Evolutionary conservation across 805 yeast species (phyloP), one percentile per base, ranked within the genome.

Genomic region (Lachancea cidri): DNA sequence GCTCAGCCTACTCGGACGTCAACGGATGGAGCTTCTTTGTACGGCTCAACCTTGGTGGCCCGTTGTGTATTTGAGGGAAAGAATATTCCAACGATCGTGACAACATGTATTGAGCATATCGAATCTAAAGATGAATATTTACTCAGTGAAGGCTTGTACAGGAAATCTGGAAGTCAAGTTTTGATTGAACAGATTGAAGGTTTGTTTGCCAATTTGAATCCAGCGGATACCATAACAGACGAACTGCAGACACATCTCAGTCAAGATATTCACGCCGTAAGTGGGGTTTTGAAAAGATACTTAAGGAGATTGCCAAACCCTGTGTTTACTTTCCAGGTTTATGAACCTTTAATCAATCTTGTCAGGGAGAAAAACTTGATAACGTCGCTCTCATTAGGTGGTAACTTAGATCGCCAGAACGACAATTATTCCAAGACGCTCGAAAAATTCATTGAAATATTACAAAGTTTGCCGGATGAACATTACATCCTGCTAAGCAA

Each of bases 281-380:
- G 96, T 0, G 79, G 88, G 29, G 85, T 93, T 8, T 69, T 93
- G 54, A 93, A 93, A 62, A 75, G 96, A 57, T 93, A 89, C 58
- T 68, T 93, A 52, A 76, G 96, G 44, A 78, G 81, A 54, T 70
- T 93, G 33, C 89, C 95, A 0, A 84, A 83, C 46, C 96, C 98
- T 0, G 73, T 93, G 34, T 79, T 93, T 29, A 79, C 94, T 0
- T 84, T 66, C 59, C 73, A 72, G 15, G 58, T 73, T 17, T 93
- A 93, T 57, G 83, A 81, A 18, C 74, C 72, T 4, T 82, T 76
- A 58, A 78, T 91, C 31, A 67, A 66, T 13, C 71, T 84, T 4
- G 71, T 77, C 6, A 66, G 68, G 34, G 43, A 66, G 13, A 49
- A 46, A 14, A 52, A 53, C 7, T 29, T 60, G 36, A 34, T 58